These are phyloP conservation scores for Capronia americana DNA, from an alignment of 2,329 filamentous ascomycete species.

Conservation along the genomic window DNA sequence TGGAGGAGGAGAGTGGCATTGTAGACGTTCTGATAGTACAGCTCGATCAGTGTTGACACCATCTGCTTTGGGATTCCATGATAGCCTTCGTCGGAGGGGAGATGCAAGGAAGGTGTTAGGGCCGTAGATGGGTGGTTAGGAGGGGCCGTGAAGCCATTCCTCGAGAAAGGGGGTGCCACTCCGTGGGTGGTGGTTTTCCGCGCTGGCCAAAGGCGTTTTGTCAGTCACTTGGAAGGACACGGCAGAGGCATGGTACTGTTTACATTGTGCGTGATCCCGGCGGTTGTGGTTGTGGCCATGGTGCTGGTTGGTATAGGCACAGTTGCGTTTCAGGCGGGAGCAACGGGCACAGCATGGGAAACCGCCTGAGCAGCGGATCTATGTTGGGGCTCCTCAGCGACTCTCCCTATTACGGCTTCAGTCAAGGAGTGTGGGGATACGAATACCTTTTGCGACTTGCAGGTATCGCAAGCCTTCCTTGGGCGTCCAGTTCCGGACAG, in stretches of 20 bases:
- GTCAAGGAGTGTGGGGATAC: not conserved
- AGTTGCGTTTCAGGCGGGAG: not conserved
- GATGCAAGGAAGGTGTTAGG: not conserved
- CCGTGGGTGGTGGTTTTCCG: too few relatives aligned
- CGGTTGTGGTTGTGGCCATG: too few relatives aligned
- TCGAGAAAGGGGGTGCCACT: too few relatives aligned
- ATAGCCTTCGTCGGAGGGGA: not conserved
- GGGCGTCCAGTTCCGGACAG: constrained; percentile 56
- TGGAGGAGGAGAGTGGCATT: constrained; percentile 25
- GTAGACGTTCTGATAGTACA: constrained; percentile 24
- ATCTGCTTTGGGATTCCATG: constrained; percentile 17
- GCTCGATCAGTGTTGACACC: constrained; percentile 16
- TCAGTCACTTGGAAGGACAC: too few relatives aligned
- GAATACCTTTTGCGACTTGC: constrained; percentile 20
- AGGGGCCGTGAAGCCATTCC: too few relatives aligned
- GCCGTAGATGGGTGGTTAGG: not conserved
- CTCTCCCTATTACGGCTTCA: not conserved
- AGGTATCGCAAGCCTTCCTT: constrained; percentile 6
- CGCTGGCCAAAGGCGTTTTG: too few relatives aligned
- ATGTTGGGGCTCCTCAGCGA: not conserved
- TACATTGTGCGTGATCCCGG: too few relatives aligned
- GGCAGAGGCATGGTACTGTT: too few relatives aligned
- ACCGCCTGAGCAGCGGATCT: constrained; percentile 16
- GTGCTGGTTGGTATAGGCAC: constrained; percentile 1
- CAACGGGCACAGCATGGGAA: constrained; percentile 14